phyloP scores from a whole-genome alignment of 345 rosid genomes.

The Psidium guajava region DNA sequence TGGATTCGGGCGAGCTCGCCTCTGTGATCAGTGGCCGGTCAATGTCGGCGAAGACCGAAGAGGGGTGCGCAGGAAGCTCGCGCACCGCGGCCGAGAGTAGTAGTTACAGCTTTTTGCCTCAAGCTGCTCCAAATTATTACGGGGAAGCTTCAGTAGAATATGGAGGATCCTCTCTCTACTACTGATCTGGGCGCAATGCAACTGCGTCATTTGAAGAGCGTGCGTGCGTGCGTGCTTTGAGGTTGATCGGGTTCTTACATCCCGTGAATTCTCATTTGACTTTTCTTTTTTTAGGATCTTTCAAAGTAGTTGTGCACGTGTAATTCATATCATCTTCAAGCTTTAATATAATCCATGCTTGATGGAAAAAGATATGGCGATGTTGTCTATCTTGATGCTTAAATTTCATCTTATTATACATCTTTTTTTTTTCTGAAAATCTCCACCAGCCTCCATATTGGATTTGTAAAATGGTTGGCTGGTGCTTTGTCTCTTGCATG shows the following conservation, averaged over 20 bases:
- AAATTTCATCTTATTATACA: background rate
- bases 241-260: background rate
- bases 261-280: background rate
- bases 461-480: background rate
- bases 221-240: background rate
- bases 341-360: background rate
- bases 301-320: background rate
- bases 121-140: background rate
- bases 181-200: background rate
- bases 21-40: constrained; percentile 33
- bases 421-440: background rate
- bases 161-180: background rate
- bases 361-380: background rate
- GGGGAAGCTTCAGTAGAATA: constrained; percentile 11
- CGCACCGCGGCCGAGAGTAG: background rate
- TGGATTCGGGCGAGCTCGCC: constrained; percentile 44
- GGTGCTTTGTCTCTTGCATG: background rate
- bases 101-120: background rate
- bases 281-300: background rate
- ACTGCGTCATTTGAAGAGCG: background rate
- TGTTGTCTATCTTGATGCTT: background rate
- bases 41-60: background rate
- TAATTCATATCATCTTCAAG: background rate
- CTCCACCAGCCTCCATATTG: background rate
- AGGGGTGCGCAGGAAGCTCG: background rate